Evolutionary conservation across 2,329 filamentous ascomycete species (phyloP), one percentile per base, ranked within the genome.

Genomic region (Talaromyces islandicus): DNA sequence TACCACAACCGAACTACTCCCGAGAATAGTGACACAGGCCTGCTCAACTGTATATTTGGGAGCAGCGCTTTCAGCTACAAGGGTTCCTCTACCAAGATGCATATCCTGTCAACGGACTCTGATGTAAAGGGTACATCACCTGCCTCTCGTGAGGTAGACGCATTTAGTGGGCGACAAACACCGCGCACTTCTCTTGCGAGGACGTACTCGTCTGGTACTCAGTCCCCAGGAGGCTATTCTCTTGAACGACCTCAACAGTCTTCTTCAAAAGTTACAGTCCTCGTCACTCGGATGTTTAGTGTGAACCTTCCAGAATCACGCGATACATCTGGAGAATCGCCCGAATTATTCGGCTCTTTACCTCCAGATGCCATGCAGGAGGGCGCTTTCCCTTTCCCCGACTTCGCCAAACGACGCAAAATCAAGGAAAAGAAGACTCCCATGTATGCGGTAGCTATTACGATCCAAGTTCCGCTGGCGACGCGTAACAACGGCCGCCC

Each of bases 31-130:
- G 83, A 84, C 73, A 78, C 69, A 67, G 81, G 71, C 68, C 74
- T 70, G 70, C 65, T 86, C 60, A 83, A 84, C 62, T 85, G 83
- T 69, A 85, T 85, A 68, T 86, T 86, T 67, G 84, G 83, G 29
- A 84, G 82, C 62, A 80, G 80, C 57, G 79, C 81, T 43, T 82
- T 84, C 68, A 81, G 79, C 62, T 84, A 85, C 66, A 75, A 80
- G 46, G 82, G 82, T n/a, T 81, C 82, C 9, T 84, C 81, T 25
- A 85, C 83, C 51, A 86, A 86, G 68, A 79, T 85, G 68, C 83
- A 86, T 67, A 81, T 85, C 57, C 77, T 85, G 62, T 77, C 77
- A 24, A 70, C 74, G 2, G 74, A 77, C 62, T 70, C 71, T 48
- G 72, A 75, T 27, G 61, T 69, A 6, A 66, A 66, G 29, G 63